Evolutionary conservation across 495 filamentous ascomycete species (phyloP).

Genomic region (Tetracladium setigerum): DNA sequence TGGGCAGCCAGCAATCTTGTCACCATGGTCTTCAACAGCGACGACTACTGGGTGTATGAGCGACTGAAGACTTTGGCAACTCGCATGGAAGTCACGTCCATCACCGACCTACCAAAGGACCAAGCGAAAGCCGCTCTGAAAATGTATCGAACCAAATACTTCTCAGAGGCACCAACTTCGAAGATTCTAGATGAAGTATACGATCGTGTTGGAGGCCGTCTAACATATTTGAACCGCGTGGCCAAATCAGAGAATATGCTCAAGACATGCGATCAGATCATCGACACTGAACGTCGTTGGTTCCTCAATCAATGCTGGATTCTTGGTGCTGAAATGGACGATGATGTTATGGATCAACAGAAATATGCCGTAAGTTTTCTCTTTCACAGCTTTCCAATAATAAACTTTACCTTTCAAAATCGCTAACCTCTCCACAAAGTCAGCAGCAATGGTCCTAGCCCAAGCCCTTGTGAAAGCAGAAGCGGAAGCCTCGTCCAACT

Average conservation of each 20-base stretch:
- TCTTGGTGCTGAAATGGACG: conserved; percentile 87
- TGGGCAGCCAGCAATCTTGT: conserved; percentile 89
- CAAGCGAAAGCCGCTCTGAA: conserved; percentile 68
- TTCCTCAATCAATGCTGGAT: conserved; percentile 94
- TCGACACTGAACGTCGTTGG: conserved; percentile 81
- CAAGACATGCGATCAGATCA: conserved; percentile 69
- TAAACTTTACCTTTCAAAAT: background rate
- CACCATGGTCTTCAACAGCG: conserved; percentile 85
- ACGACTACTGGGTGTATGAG: conserved; percentile 98
- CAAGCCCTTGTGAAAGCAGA: conserved; percentile 79
- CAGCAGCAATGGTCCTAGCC: conserved; percentile 89
- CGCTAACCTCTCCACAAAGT: conserved; percentile 31
- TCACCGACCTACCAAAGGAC: conserved; percentile 70
- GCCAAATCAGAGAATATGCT: conserved; percentile 76
- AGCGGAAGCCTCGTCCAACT: conserved; percentile 49
- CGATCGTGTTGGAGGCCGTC: conserved; percentile 72
- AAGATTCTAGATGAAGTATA: conserved; percentile 69
- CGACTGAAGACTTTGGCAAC: conserved; percentile 82
- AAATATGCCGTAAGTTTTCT: conserved; percentile 69
- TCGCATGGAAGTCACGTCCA: conserved; percentile 81
- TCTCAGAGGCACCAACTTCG: conserved; percentile 43
- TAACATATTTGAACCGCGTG: conserved; percentile 79
- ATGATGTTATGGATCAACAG: conserved; percentile 98
- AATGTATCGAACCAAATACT: conserved; percentile 68
- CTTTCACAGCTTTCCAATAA: conserved; percentile 8